Percentiles rank a stretch among this genome's conserved stretches.
Conservation (phyloP, 345 rosid species). For the Leavenworthia alabamica region DNA sequence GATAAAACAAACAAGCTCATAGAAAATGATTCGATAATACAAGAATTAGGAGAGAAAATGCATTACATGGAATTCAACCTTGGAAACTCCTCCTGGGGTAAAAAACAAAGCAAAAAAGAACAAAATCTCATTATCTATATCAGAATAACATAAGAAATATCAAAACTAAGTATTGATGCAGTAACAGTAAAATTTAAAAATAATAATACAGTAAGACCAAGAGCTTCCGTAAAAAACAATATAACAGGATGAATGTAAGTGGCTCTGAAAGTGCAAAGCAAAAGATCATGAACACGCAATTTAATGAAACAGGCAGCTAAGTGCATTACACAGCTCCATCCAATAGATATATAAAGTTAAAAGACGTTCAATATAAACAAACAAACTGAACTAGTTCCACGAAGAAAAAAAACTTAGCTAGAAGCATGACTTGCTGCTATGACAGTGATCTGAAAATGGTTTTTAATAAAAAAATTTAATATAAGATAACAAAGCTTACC, state of each 20-base stretch:
- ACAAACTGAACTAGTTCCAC: slow-evolving; percentile 6
- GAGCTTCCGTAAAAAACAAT: background rate
- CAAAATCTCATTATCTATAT: background rate
- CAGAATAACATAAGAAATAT: background rate
- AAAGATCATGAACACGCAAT: background rate
- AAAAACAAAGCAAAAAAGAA: background rate
- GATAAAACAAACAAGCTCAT: slow-evolving; percentile 2
- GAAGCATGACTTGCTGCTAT: slow-evolving; percentile 2
- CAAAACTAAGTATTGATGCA: background rate
- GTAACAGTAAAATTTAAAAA: background rate
- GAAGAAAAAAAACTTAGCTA: background rate
- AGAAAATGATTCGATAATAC: slow-evolving; percentile 3
- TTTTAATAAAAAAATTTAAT: background rate
- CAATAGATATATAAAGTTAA: background rate
- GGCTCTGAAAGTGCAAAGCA: background rate
- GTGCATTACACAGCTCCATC: background rate
- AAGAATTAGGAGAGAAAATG: slow-evolving; percentile 9
- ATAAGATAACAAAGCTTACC: slow-evolving; percentile 37
- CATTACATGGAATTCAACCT: slow-evolving; percentile 43
- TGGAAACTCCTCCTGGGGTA: slow-evolving; percentile 54
- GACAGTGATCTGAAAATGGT: background rate
- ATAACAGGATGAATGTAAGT: slow-evolving; percentile 1
- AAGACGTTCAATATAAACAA: slow-evolving; percentile 5
- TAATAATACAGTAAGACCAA: background rate
- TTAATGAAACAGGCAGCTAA: slow-evolving; percentile 3